phyloP scores from a whole-genome alignment of 805 yeast genomes.

The Wickerhamiella dianesei region DNA sequence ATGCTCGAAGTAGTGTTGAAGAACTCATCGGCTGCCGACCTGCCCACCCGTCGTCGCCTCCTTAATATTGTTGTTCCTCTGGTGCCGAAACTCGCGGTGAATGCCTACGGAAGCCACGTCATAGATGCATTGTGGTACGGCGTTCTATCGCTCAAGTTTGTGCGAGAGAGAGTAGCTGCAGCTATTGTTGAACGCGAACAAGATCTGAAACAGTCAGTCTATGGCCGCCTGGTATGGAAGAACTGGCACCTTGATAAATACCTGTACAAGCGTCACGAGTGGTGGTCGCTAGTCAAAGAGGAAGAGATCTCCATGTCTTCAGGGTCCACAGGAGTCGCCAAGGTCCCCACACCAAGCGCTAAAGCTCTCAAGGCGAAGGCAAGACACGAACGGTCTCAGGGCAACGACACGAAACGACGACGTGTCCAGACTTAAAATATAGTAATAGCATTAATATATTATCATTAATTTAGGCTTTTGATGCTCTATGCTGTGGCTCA shows the following conservation, averaged over 20 bases:
- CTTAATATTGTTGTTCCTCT: constrained; percentile 48
- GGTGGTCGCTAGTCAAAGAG: constrained; percentile 42
- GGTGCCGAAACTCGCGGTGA: constrained; percentile 52
- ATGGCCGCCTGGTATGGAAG: constrained; percentile 88
- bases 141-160: constrained; percentile 61
- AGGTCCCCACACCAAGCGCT: background rate
- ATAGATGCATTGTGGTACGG: constrained; percentile 76
- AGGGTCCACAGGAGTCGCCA: background rate
- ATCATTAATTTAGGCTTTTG: background rate
- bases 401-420: background rate
- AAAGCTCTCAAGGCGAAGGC: background rate
- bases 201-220: constrained; percentile 66
- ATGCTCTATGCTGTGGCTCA: background rate
- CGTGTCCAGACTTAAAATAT: background rate
- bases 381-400: background rate
- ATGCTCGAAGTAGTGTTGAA: constrained; percentile 57
- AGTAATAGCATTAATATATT: background rate
- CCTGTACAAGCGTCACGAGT: constrained; percentile 58
- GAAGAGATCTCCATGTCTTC: constrained; percentile 12
- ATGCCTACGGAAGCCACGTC: constrained; percentile 84
- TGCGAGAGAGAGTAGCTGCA: constrained; percentile 73
- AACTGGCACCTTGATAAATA: constrained; percentile 86
- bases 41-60: constrained; percentile 49
- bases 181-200: constrained; percentile 45
- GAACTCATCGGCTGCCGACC: constrained; percentile 29